Base-by-base conservation (phyloP, 2,329 filamentous ascomycete genomes). In the Hypoxylon rubiginosum region DNA sequence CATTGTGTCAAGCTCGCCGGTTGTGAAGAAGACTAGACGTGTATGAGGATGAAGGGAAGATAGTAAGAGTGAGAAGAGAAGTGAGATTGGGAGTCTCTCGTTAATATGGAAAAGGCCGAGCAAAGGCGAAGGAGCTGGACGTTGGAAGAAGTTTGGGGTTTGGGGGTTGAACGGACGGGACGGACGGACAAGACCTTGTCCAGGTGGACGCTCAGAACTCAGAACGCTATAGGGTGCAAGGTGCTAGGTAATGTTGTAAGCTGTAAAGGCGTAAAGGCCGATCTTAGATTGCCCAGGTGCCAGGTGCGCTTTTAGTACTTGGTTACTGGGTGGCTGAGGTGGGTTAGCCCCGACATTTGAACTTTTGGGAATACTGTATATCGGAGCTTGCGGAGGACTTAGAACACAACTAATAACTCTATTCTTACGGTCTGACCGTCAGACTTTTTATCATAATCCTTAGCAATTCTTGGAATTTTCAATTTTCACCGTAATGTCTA, bases 1-100 rank as follows among this genome's bases (percentile, higher is more conserved):
- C 75, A 77, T 77, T 65, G 61, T 73, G 71, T 70, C 65, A 57
- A 52, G 50, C 61, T 60, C 64, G 60, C 55, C 48, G 45, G 19
- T 45, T 28, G 17, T 24, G 36, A n/a, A 34, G 51, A 11, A 49
- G 52, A 53, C 1, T 58, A 64, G 17, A 58, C 34, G 46, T 17
- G 58, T 34, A 24, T 17, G 52, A 50, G 15, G 26, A 30, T n/a
- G 24, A 15, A 19, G 26, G 19, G 19, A 30, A 17, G 30, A 51
- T 39, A 49, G 49, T 30, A 41, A 39, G 30, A 51, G 54, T 46
- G 19, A 59, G 46, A 55, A 39, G 58, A 39, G n/a, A 54, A 53
- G 53, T 11, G 60, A 45, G 36, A 39, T 63, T 45, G 48, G 48
- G 51, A 67, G 62, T 30, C 36, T 48, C 52, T 65, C 50, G 36